These are phyloP conservation scores for Sindora glabra DNA, from an alignment of 306 rosid species.

Conservation along the genomic window DNA sequence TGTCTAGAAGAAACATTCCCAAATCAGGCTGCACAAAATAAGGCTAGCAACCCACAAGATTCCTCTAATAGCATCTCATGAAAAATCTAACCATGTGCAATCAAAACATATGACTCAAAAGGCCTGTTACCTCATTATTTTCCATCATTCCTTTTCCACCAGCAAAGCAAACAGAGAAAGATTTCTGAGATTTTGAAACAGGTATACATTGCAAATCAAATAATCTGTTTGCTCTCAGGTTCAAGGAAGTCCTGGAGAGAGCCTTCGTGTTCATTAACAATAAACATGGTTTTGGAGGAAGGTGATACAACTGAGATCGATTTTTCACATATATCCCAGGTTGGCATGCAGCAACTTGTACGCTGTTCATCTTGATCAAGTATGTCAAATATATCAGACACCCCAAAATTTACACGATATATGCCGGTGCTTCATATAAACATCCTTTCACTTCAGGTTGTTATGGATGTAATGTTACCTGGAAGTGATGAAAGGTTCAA, in stretches of 20 bases:
- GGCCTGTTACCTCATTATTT: constrained; percentile 21
- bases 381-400: neutral
- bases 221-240: neutral
- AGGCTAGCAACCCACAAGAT: no score
- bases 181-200: neutral
- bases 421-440: neutral
- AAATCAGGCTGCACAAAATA: no score
- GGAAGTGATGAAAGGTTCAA: no score
- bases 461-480: neutral
- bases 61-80: no score
- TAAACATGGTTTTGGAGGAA: neutral
- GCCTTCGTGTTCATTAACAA: neutral
- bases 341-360: constrained; percentile 11
- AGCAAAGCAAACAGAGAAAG: constrained; percentile 3
- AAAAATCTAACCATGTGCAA: no score
- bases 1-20: no score
- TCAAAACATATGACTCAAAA: neutral
- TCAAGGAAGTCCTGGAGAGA: neutral
- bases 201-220: neutral
- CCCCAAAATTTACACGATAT: neutral
- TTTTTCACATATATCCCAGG: neutral
- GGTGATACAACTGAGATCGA: neutral
- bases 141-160: constrained; percentile 20
- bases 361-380: constrained; percentile 15
- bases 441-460: neutral